Percentiles rank a stretch among this genome's conserved stretches.
phyloP scores from a whole-genome alignment of 345 rosid genomes.

The Heritiera fomes region DNA sequence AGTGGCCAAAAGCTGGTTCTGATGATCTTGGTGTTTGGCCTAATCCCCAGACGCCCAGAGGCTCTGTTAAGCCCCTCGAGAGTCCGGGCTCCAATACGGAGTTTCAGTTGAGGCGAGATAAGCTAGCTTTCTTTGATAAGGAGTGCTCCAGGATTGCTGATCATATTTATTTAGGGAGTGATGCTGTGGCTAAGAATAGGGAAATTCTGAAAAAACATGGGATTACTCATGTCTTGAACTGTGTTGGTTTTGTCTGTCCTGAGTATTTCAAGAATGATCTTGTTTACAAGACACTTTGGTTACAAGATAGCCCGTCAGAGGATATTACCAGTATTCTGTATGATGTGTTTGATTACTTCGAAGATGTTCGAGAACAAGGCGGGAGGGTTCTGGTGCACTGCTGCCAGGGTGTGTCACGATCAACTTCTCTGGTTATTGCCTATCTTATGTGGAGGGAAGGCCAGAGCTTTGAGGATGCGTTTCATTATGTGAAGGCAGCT shows the following conservation, averaged over 20 bases:
- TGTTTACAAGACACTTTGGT: slow-evolving; percentile 74
- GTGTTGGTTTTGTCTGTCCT: slow-evolving; percentile 74
- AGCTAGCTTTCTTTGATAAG: slow-evolving; percentile 66
- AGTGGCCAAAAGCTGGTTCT: slow-evolving; percentile 73
- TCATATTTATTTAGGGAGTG: slow-evolving; percentile 67
- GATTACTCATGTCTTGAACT: slow-evolving; percentile 71
- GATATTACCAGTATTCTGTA: slow-evolving; percentile 73
- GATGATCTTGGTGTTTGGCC: slow-evolving; percentile 87
- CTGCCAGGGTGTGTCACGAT: slow-evolving; percentile 69
- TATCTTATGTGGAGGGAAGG: slow-evolving; percentile 82
- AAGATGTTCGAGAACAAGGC: slow-evolving; percentile 69
- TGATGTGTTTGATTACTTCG: slow-evolving; percentile 80
- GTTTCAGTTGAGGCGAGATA: slow-evolving; percentile 63
- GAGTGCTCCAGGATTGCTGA: slow-evolving; percentile 75
- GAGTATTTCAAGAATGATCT: slow-evolving; percentile 77
- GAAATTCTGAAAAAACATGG: slow-evolving; percentile 58
- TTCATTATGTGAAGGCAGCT: slow-evolving; percentile 68
- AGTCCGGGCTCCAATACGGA: slow-evolving; percentile 38
- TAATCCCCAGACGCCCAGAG: slow-evolving; percentile 64
- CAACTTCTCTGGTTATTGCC: slow-evolving; percentile 69
- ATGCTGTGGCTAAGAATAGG: slow-evolving; percentile 71
- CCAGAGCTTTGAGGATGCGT: slow-evolving; percentile 75
- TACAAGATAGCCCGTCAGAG: slow-evolving; percentile 68
- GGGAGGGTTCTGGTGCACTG: slow-evolving; percentile 73
- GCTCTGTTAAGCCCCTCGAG: slow-evolving; percentile 30